Evolutionary conservation across 83 land plant genomes (phyloP), one percentile per base, ranked within the genome.

Genomic region (Thuja plicata): DNA sequence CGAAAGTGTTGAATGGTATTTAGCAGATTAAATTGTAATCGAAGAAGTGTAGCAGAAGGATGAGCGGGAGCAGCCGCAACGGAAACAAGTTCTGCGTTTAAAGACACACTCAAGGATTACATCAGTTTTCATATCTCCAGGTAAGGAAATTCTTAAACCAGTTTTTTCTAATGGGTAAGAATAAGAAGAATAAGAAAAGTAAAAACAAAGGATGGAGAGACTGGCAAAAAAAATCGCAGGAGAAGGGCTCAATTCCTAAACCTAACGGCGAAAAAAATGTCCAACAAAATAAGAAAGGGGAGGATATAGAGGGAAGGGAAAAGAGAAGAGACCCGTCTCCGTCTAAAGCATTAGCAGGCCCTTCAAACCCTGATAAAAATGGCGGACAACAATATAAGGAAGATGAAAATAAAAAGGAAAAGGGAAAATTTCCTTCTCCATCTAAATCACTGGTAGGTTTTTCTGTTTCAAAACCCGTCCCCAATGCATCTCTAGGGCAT

Each of bases 91-190:
- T 66, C 73, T 6, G 73, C 30, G 32, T 8, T 66, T 66, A 66
- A 66, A 54, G 19, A 19, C 12, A 19, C 12, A 54, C 57, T 15
- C 8, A 70, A 76, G 30, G n/a, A 34, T 76, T 76, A 27, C 8
- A 66, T 66, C 30, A 27, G 7, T 66, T 66, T 66, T 66, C 73
- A 7, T 8, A 24, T 66, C 73, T 66, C 17, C 38, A 79, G 82
- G 82, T 79, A 79, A 79, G 82, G 24, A 79, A 79, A 79, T 38
- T 79, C 43, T 24, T 40, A 6, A 79, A 79, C 21, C 82, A 79
- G 37, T 79, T 10, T 38, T 79, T 40, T 16, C 17, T 19, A 17
- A 79, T 79, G 82, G 82, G 45, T 79, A 79, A 79, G 82, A 79
- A 79, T 3, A 79, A 40, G 21, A 76, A 70, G 32, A 76, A 76